Base-by-base conservation (phyloP, 2,329 filamentous ascomycete genomes). In the Cordyceps cateniannulata region DNA sequence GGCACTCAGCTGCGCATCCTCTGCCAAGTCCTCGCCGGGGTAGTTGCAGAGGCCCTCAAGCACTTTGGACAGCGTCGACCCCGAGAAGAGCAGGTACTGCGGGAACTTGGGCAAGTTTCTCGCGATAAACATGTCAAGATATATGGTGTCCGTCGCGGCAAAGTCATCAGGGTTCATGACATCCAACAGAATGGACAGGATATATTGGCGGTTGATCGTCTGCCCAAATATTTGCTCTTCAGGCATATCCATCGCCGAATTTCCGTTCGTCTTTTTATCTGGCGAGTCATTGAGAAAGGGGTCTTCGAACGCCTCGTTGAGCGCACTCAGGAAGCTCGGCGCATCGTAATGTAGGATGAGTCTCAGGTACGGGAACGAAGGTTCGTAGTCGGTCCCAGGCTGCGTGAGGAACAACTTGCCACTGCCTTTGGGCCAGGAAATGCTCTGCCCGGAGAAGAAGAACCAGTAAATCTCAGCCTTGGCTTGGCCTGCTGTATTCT, bases 281-380 rank as follows among this genome's bases (percentile, higher is more conserved):
- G 85, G 81, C 8, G 86, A 83, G 64, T 93, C 90, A 67, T 99
- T 99, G 60, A 99, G 77, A 67, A 96, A 99, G 0, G 87, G 81
- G 69, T 99, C 93, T 71, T 99, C 95, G 67, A 99, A 99, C 1
- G 93, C 95, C 73, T 99, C 96, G 66, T 99, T 99, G 45, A 99
- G 77, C 67, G 93, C 91, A 71, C 93, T 98, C 76, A 99, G 83
- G 67, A 98, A 96, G 72, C 91, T 97, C 1, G 92, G 85, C 0
- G 93, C 87, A 72, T 98, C 92, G 66, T 96, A 96, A 64, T 90
- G 87, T 50, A 99, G 81, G 52, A 99, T 86, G 66, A 91, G 83
- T 47, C 89, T 85, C 18, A 99, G 81, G 69, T 96, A 93, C 0
- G 91, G 89, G 69, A 96, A 98, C 0, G 90, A 86, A 0, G 89